These are phyloP conservation scores for Candolleomyces aberdarensis DNA, from an alignment of 768 basidiomycete species.

Conservation along the genomic window DNA sequence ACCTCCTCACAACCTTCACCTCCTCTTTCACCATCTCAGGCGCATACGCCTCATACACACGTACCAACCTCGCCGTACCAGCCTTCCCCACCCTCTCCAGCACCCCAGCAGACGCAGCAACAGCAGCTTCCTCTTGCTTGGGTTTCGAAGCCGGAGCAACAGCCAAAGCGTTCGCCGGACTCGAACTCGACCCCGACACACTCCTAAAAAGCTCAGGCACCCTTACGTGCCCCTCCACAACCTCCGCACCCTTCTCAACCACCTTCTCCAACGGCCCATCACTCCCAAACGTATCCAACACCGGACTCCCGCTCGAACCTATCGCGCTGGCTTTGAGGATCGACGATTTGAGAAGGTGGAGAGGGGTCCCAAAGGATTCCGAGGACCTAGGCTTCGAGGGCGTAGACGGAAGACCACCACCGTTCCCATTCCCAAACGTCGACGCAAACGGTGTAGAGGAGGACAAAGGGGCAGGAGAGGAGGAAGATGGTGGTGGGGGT, in stretches of 20 bases:
- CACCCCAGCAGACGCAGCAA: slow-evolving; percentile 2
- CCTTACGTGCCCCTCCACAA: slow-evolving; percentile 9
- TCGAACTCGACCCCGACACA: background rate
- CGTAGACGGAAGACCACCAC: too few relatives aligned
- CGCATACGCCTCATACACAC: slow-evolving; percentile 17
- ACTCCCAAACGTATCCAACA: slow-evolving; percentile 36
- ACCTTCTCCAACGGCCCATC: slow-evolving; percentile 55
- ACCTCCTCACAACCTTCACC: slow-evolving; percentile 27
- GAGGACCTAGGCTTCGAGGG: slow-evolving; percentile 8
- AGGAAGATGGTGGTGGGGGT: slow-evolving; percentile 15
- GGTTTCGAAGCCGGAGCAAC: too few relatives aligned
- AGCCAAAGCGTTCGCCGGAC: too few relatives aligned
- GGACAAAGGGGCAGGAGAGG: slow-evolving; percentile 14
- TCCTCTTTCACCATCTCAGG: slow-evolving; percentile 29
- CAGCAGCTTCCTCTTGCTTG: background rate
- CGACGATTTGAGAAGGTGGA: slow-evolving; percentile 34
- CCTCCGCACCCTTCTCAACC: slow-evolving; percentile 29
- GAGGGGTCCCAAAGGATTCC: slow-evolving; percentile 25
- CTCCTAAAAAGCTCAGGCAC: background rate
- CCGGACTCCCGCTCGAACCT: slow-evolving; percentile 35
- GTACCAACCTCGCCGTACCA: background rate
- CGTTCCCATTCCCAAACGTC: too few relatives aligned
- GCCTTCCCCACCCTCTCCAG: slow-evolving; percentile 10
- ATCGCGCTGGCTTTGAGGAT: slow-evolving; percentile 37
- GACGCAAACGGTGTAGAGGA: slow-evolving; percentile 7